phyloP scores from a whole-genome alignment of 306 rosid species.

The Cucurbita pepo region DNA sequence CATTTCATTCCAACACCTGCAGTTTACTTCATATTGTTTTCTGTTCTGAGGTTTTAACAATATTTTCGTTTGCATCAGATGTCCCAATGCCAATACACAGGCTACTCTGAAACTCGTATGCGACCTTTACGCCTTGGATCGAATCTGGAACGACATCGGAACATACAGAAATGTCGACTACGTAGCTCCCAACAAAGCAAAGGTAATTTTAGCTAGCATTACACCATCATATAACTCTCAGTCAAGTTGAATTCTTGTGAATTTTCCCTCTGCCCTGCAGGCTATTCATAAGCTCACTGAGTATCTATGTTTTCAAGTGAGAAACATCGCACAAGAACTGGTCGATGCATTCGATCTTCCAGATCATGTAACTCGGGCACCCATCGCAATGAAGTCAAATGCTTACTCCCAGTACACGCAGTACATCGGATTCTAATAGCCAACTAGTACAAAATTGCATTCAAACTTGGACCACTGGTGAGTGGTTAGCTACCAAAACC shows the following conservation, averaged over 20 bases:
- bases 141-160: constrained; percentile 96
- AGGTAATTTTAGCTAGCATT: constrained; percentile 30
- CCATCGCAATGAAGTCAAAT: constrained; percentile 67
- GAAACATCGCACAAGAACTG: constrained; percentile 70
- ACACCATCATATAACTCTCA: background rate
- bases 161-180: constrained; percentile 94
- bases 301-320: constrained; percentile 82
- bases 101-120: constrained; percentile 80
- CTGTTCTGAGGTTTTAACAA: constrained; percentile 12
- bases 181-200: constrained; percentile 93
- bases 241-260: background rate
- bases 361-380: constrained; percentile 65
- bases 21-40: constrained; percentile 1
- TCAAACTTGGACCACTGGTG: background rate
- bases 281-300: constrained; percentile 82
- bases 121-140: constrained; percentile 90
- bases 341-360: constrained; percentile 83
- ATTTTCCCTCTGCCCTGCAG: constrained; percentile 14
- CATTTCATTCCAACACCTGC: constrained; percentile 7
- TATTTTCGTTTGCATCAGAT: constrained; percentile 25
- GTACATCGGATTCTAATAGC: constrained; percentile 43
- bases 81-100: constrained; percentile 59
- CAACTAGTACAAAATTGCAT: background rate
- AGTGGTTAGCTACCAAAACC: background rate
- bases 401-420: constrained; percentile 83